phyloP scores from a whole-genome alignment of 2,329 filamentous ascomycete genomes.

The Alternaria sp. region DNA sequence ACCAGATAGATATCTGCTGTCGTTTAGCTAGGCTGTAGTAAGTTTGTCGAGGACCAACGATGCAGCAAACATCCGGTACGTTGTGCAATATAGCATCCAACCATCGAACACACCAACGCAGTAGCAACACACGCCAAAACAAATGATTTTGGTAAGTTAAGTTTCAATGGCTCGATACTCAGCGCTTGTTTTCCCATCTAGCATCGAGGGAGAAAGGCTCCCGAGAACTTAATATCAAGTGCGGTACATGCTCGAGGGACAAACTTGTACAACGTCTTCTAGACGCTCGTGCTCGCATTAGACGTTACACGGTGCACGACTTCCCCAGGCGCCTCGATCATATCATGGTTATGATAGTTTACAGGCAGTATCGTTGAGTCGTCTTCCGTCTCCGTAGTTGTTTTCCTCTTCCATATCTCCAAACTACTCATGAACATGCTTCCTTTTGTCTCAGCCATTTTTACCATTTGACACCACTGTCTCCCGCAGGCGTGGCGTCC shows the following conservation, averaged over 20 bases:
- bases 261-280: not conserved
- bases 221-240: not conserved
- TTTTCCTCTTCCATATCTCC: not conserved
- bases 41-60: not conserved
- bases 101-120: not conserved
- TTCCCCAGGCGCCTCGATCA: not conserved
- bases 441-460: not conserved
- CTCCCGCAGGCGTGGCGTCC: not conserved
- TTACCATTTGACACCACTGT: not conserved
- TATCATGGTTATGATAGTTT: not conserved
- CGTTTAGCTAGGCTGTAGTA: not conserved
- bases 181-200: not conserved
- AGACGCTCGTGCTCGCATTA: not conserved
- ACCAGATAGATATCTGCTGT: not conserved
- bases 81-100: not conserved
- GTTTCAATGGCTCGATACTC: not conserved
- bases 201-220: not conserved
- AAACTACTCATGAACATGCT: not conserved
- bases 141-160: not conserved
- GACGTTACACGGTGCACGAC: not conserved
- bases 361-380: not conserved
- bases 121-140: not conserved
- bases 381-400: not conserved
- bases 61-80: not conserved
- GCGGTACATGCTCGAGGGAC: not conserved